Evolutionary conservation across 345 rosid genomes (phyloP), one percentile per base, ranked within the genome.

Genomic region (Populus euphratica): DNA sequence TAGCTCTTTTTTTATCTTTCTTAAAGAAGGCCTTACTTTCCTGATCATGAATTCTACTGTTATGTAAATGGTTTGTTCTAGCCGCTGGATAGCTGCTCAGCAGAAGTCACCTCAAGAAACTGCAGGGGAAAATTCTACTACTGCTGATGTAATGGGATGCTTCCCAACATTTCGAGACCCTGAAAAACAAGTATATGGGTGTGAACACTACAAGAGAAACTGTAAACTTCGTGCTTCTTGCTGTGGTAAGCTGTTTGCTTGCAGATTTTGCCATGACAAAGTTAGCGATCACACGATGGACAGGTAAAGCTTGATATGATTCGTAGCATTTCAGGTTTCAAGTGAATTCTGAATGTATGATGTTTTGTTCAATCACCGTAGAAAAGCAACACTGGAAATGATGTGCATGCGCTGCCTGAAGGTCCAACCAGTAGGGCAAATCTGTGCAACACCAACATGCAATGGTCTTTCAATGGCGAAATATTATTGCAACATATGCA

Each of bases 401-500:
- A 87, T 91, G 93, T 89, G 93, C 83, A 91, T 91, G 95, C 72
- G 66, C 9, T 91, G 93, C 90, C 83, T 87, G 70, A 78, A 87
- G 77, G 78, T 86, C 81, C 91, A 88, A 82, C 77, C 88, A 25
- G 88, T 87, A 71, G 92, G 90, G 38, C 86, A 86, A 61, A 49
- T 62, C 70, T 89, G 95, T 83, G 36, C 63, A 18, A 89, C 89
- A 21, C 81, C 88, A 73, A 80, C 86, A 6, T 91, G 95, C 85
- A 80, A 83, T 79, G 83, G 86, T 43, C 69, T 87, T 72, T 63
- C 80, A 8, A 91, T 91, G 90, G 92, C 92, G 2, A 89, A 89
- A 80, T 91, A 88, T 73, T 89, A 87, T 71, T 91, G 99, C 89
- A 88, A 68, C 72, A 95, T 93, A 76, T 95, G 99, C 91, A 93